Evolutionary conservation across 352 stramenopile genomes (phyloP), one percentile per base, ranked within the genome.

Genomic region (Globisporangium lucens): DNA sequence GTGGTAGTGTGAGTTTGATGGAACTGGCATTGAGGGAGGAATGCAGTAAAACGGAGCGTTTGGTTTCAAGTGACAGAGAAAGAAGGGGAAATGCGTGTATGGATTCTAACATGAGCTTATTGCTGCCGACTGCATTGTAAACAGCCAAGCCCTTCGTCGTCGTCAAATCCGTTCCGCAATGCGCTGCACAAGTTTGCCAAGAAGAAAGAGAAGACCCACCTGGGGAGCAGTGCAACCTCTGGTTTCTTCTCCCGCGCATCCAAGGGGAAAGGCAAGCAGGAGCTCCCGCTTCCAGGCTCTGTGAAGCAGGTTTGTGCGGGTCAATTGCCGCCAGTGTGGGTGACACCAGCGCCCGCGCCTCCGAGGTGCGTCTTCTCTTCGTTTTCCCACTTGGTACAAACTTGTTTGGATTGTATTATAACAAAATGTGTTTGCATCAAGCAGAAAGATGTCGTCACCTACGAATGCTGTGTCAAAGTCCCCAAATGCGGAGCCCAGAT

Each of bases 171-270:
- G 47, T 93, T 94, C 63, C 85, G 85, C 63, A 89, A 80, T 61
- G 87, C 83, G 53, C 72, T 94, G 59, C 83, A 94, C 74, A 94
- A 94, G 61, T 90, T 94, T 56, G 61, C 70, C n/a, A 80, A 89
- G 63, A 94, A 93, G 73, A 87, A 93, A 59, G 90, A 94, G 65
- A 73, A 90, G 30, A 71, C 80, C 20, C 65, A 65, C 51, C 59
- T 89, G 13, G 66, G 70, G 51, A 85, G 75, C 61, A 75, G 69
- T 17, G 79, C 80, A 7, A 85, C 83, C 2, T 84, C 77, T 4
- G 74, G 87, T 17, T 94, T 94, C 67, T 94, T 94, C 63, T 89
- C 83, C 3, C 73, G 84, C 9, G 65, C 62, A 0, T 61, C 61
- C 6, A 77, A 79, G 35, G 72, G 75, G 13, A 63, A 72, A 49